These are phyloP conservation scores for Casuarina cunninghamiana DNA, from an alignment of 306 rosid genomes.

Conservation along the genomic window DNA sequence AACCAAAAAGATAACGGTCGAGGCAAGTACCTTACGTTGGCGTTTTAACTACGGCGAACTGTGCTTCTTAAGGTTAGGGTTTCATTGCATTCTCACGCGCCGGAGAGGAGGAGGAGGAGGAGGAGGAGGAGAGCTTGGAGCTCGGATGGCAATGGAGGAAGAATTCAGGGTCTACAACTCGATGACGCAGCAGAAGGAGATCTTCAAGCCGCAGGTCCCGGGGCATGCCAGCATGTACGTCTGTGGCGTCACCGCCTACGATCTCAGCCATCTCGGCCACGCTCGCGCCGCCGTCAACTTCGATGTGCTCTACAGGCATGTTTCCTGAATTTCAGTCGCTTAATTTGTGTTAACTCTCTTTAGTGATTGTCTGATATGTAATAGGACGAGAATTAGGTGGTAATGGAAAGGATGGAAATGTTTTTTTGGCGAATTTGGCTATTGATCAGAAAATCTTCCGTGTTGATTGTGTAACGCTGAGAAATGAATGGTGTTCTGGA, in stretches of 20 bases:
- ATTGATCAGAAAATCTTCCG: neutral
- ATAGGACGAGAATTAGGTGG: neutral
- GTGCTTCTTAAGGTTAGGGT: neutral
- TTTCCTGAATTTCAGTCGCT: neutral
- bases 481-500: neutral
- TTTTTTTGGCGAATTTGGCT: neutral
- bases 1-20: no score
- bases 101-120: neutral
- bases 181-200: constrained; percentile 79
- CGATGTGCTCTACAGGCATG: constrained; percentile 77
- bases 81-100: neutral
- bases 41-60: no score
- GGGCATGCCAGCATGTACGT: constrained; percentile 86
- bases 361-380: neutral
- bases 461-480: neutral
- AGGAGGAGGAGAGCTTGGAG: neutral
- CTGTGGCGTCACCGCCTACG: constrained; percentile 90
- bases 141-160: constrained; percentile 57
- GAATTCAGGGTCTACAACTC: constrained; percentile 75
- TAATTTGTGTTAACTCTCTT: neutral
- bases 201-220: constrained; percentile 54
- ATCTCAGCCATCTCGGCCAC: constrained; percentile 89
- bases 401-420: neutral
- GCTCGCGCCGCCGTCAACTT: constrained; percentile 91
- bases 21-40: no score